A percentile compares a stretch with the other conserved stretches of the same genome.
phyloP scores from a whole-genome alignment of 1,284 basidiomycete genomes.

The Ustilago vetiveriae region DNA sequence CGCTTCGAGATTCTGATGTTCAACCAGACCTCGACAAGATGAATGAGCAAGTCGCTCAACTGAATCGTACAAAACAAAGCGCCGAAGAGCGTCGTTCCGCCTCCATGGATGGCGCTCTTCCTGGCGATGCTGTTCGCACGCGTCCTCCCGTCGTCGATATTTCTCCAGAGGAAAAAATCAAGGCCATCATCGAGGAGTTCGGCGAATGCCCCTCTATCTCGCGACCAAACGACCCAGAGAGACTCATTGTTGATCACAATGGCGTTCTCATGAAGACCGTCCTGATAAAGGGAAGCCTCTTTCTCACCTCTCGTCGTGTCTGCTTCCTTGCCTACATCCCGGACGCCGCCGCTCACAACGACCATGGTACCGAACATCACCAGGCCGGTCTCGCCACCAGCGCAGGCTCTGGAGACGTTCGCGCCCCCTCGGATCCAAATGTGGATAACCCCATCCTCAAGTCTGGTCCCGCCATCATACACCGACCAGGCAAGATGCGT shows the following conservation, averaged over 20 bases:
- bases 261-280: constrained; percentile 56
- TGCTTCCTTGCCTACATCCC: constrained; percentile 60
- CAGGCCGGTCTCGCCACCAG: background rate
- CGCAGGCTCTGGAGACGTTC: background rate
- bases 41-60: constrained; percentile 1
- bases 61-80: constrained; percentile 3
- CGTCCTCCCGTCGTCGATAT: constrained; percentile 16
- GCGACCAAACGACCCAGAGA: constrained; percentile 41
- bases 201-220: constrained; percentile 40
- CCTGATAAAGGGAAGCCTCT: constrained; percentile 54
- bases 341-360: constrained; percentile 6
- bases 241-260: constrained; percentile 39
- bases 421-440: constrained; percentile 24
- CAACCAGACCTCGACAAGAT: constrained; percentile 7
- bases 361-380: background rate
- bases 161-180: constrained; percentile 42
- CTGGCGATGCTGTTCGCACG: constrained; percentile 20
- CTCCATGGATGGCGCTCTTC: constrained; percentile 12
- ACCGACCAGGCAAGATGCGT: constrained; percentile 47
- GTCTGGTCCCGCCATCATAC: constrained; percentile 51
- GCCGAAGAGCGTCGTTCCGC: constrained; percentile 26
- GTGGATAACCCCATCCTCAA: constrained; percentile 47
- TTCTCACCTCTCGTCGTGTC: constrained; percentile 56
- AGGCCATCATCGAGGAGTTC: constrained; percentile 55
- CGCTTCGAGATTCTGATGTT: background rate